Percentiles rank a stretch among this genome's conserved stretches.
These are phyloP conservation scores for Clonostachys rhizophaga DNA, from an alignment of 2,329 filamentous ascomycete species.

Conservation along the genomic window DNA sequence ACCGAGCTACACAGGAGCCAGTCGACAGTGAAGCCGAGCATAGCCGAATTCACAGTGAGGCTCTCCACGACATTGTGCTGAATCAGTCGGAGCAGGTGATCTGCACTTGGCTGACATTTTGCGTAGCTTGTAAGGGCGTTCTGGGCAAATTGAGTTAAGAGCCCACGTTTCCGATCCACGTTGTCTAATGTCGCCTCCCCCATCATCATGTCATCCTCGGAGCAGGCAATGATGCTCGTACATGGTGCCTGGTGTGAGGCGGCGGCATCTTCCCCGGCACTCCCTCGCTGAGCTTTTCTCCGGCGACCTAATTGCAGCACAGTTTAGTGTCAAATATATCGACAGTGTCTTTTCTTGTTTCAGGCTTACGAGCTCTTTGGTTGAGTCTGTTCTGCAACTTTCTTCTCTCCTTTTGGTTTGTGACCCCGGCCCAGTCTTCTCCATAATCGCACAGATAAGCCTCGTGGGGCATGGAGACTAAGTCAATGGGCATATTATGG, in stretches of 20 bases:
- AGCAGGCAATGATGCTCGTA: too few relatives aligned
- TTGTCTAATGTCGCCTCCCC: neutral
- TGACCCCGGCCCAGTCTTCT: conserved; percentile 25
- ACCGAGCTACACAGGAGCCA: conserved; percentile 5
- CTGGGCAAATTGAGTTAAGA: conserved; percentile 1
- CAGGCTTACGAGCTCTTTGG: conserved; percentile 9
- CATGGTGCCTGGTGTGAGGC: too few relatives aligned
- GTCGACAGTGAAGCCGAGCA: conserved; percentile 3
- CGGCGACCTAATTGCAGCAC: too few relatives aligned
- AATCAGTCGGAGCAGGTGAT: conserved; percentile 4
- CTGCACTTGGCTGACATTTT: conserved; percentile 2
- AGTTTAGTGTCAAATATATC: too few relatives aligned
- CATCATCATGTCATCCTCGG: too few relatives aligned
- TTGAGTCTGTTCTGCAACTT: conserved; percentile 14
- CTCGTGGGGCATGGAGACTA: conserved; percentile 2
- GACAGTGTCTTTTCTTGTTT: too few relatives aligned
- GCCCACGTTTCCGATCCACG: conserved; percentile 1
- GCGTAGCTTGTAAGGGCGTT: conserved; percentile 3
- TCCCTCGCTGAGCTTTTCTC: too few relatives aligned
- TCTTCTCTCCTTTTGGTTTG: conserved; percentile 12
- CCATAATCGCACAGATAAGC: neutral
- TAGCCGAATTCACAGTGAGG: conserved; percentile 2
- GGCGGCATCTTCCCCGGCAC: too few relatives aligned
- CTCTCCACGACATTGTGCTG: conserved; percentile 5
- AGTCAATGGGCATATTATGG: neutral